Conservation (phyloP, 1,284 basidiomycete species). For the Trichosporon sp. region DNA sequence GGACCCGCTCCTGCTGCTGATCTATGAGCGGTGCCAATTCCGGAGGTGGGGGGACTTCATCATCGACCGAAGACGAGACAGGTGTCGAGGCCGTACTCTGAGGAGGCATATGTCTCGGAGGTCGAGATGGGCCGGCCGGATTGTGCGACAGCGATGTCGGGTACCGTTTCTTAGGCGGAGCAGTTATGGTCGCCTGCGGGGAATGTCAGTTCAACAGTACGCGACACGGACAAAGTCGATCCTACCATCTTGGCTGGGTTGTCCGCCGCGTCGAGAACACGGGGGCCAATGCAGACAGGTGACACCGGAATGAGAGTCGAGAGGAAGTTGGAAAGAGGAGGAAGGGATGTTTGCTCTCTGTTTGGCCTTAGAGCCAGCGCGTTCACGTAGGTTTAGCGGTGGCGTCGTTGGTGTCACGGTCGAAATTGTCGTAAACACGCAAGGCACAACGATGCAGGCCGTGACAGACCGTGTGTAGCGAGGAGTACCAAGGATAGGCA, state of each 20-base stretch:
- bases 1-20: conserved; percentile 4
- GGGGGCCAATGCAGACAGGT: neutral
- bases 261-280: neutral
- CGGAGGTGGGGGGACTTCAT: conserved; percentile 24
- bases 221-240: neutral
- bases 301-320: neutral
- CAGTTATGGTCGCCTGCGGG: neutral
- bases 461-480: neutral
- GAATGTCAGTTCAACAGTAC: neutral
- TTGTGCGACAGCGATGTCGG: conserved; percentile 24
- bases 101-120: conserved; percentile 7
- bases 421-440: conserved; percentile 1
- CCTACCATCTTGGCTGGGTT: conserved; percentile 1
- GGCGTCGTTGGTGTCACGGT: conserved; percentile 5
- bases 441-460: neutral
- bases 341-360: neutral
- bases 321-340: neutral
- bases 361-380: neutral
- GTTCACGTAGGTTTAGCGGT: neutral
- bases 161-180: conserved; percentile 18
- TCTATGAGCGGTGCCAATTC: conserved; percentile 6
- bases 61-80: conserved; percentile 23
- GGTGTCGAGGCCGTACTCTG: neutral
- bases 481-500: neutral
- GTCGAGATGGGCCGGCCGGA: conserved; percentile 22